phyloP scores from a whole-genome alignment of 345 rosid genomes.

The Eucalyptus cloeziana region DNA sequence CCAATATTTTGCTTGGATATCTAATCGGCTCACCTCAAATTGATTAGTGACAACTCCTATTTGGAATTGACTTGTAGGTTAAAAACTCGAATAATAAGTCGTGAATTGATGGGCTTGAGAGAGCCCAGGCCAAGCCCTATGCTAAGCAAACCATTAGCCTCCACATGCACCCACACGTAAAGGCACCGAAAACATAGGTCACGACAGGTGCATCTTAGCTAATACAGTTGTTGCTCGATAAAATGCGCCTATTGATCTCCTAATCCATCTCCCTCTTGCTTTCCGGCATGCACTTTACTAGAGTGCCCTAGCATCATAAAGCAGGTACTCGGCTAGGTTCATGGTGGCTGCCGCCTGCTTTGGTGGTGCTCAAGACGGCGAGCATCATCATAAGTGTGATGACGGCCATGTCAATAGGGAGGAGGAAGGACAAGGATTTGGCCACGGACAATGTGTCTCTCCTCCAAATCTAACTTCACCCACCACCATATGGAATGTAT shows the following conservation, averaged over 20 bases:
- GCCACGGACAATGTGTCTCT: conserved; percentile 16
- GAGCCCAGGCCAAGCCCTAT: no score
- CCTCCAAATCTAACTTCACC: neutral
- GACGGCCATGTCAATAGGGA: neutral
- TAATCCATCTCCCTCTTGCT: neutral
- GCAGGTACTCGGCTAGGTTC: neutral
- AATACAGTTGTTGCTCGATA: neutral
- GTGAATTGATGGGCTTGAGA: no score
- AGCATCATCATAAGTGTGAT: neutral
- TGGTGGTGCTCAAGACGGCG: neutral
- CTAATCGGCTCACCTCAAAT: no score
- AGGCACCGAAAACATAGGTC: no score
- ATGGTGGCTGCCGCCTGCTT: neutral
- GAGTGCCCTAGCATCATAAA: neutral
- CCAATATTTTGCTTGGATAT: no score
- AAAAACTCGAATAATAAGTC: no score
- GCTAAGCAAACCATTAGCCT: no score
- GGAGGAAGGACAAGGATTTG: conserved; percentile 6
- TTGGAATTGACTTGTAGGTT: no score
- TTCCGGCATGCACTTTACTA: neutral
- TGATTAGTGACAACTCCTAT: no score
- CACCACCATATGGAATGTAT: neutral
- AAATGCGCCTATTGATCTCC: neutral
- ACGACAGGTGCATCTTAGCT: neutral
- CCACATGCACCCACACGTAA: no score